Percentiles rank a stretch among this genome's conserved stretches.
These are phyloP conservation scores for Myriosclerotinia curreyana DNA, from an alignment of 2,329 filamentous ascomycete genomes.

Conservation along the genomic window DNA sequence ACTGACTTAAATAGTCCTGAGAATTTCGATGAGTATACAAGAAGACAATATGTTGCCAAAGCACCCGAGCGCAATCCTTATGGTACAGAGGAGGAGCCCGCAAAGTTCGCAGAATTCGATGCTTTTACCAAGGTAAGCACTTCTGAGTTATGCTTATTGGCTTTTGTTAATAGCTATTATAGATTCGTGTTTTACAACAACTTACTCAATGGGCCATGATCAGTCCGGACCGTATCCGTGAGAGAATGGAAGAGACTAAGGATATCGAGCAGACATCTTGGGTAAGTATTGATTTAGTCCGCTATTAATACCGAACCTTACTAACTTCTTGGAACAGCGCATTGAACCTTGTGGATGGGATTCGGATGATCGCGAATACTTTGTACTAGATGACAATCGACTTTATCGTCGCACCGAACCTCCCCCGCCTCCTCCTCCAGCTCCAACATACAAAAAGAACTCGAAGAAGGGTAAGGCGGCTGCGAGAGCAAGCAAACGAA, in stretches of 20 bases:
- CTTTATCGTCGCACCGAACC: conserved; percentile 85
- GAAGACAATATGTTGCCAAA: conserved; percentile 83
- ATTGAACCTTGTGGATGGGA: conserved; percentile 90
- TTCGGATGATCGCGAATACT: conserved; percentile 79
- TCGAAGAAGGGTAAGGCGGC: conserved; percentile 62
- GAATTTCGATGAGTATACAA: conserved; percentile 89
- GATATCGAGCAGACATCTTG: conserved; percentile 79
- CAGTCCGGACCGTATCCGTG: conserved; percentile 81
- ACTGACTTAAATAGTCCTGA: conserved; percentile 58
- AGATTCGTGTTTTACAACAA: conserved; percentile 79
- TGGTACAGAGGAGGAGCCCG: conserved; percentile 69
- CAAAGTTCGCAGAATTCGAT: conserved; percentile 77
- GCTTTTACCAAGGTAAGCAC: conserved; percentile 68
- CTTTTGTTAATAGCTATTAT: conserved; percentile 36
- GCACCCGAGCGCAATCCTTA: conserved; percentile 80
- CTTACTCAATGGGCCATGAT: conserved; percentile 86
- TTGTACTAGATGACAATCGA: conserved; percentile 88
- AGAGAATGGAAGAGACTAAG: conserved; percentile 78
- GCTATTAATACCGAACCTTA: not conserved
- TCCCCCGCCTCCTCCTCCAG: conserved; percentile 54
- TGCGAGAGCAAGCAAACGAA: conserved; percentile 68
- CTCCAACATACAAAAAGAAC: conserved; percentile 61
- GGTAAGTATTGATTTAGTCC: conserved; percentile 50
- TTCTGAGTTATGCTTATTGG: conserved; percentile 42
- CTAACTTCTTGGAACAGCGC: conserved; percentile 46